Evolutionary conservation across 495 filamentous ascomycete species (phyloP), one percentile per base, ranked within the genome.

Genomic region (Hypoxylon lenormandii): DNA sequence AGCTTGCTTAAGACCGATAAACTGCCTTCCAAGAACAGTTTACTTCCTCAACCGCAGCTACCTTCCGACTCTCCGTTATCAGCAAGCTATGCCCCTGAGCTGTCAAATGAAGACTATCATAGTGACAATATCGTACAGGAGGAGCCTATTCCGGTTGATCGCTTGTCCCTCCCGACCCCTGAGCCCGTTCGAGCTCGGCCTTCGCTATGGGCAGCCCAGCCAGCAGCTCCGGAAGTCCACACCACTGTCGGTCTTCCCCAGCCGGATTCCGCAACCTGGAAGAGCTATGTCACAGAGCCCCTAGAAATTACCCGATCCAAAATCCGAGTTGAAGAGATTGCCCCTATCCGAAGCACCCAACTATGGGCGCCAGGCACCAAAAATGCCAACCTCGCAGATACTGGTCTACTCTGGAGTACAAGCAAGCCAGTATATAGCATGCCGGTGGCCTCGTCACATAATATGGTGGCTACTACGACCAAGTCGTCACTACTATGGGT

Each of bases 1-100:
- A 84, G 77, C 66, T 72, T 87, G 4, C 76, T 86, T 5, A 79
- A 82, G 56, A 72, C 81, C 13, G 78, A 80, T 23, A 67, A 77
- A 10, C 59, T 84, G 18, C 81, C 83, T 3, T 82, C 81, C 3
- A 80, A 77, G 58, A 68, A 81, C 30, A 85, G 79, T 71, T 67
- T 84, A 13, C 61, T 84, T 19, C 79, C 74, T 18, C 60, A 68
- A 7, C 19, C 71, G 18, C 43, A 36, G 4, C 50, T 36, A 18
- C 40, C 56, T 6, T 28, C 10, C 16, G 23, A 53, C 15, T 26
- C 66, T 30, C 68, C 58, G 16, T 50, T 55, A 8, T 66, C 74
- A 4, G 63, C 67, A 5, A 71, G 76, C 21, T 73, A 79, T 36
- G 56, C 72, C 5, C 53, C 70, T 21, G 76, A 81, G 16, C 53